Evolutionary conservation across 2,329 filamentous ascomycete species (phyloP).

Genomic region (Claviceps maximensis): DNA sequence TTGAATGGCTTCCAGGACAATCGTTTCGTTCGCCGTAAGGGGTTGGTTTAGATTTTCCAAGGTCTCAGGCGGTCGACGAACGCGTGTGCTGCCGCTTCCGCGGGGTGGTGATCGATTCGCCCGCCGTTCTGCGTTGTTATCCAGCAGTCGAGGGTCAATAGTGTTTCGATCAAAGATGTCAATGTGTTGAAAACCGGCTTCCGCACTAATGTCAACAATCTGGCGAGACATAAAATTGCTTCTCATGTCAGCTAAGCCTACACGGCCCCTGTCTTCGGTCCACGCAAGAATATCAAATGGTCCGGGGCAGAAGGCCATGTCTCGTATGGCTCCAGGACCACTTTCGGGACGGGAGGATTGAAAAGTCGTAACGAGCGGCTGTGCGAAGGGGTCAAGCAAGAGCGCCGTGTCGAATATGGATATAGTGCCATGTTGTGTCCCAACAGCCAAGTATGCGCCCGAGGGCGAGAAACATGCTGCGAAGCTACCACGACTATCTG

Average conservation of each 20-base stretch:
- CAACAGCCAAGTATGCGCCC: constrained; percentile 59
- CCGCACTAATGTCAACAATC: constrained; percentile 49
- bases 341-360: constrained; percentile 60
- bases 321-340: constrained; percentile 68
- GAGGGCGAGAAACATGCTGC: constrained; percentile 65
- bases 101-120: constrained; percentile 9
- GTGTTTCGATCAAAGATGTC: constrained; percentile 41
- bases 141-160: constrained; percentile 39
- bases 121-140: constrained; percentile 31
- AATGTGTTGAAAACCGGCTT: constrained; percentile 43
- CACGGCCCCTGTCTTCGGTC: constrained; percentile 73
- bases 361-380: constrained; percentile 62
- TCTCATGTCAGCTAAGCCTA: constrained; percentile 62
- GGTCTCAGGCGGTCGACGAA: constrained; percentile 14
- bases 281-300: constrained; percentile 86
- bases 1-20: constrained; percentile 43
- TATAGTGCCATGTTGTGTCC: constrained; percentile 69
- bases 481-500: constrained; percentile 55
- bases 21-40: constrained; percentile 39
- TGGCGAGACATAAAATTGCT: constrained; percentile 55
- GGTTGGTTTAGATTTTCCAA: constrained; percentile 36
- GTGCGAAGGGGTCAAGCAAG: constrained; percentile 29
- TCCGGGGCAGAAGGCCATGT: constrained; percentile 83
- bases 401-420: constrained; percentile 53
- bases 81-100: neutral